Percentiles rank a stretch among this genome's conserved stretches.
Conservation (phyloP, 352 stramenopile genomes). For the Phytopythium mirpurense region DNA sequence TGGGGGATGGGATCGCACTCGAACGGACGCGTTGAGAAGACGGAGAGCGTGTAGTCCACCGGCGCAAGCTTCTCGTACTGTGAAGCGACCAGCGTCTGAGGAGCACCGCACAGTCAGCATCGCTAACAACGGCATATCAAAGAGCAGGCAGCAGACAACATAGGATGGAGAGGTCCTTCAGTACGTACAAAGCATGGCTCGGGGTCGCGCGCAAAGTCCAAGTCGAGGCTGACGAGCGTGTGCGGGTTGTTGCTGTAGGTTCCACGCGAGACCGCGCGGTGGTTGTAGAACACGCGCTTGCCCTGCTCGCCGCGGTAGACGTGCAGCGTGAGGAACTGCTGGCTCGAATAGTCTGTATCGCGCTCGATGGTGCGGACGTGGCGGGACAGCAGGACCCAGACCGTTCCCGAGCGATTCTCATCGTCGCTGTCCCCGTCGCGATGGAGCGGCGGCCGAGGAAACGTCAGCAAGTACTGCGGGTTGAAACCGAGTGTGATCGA, state of each 20-base stretch:
- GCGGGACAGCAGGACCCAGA: slow-evolving; percentile 92
- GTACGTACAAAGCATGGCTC: slow-evolving; percentile 53
- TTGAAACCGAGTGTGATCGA: slow-evolving; percentile 91
- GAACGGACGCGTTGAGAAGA: slow-evolving; percentile 84
- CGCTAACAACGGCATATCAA: slow-evolving; percentile 3
- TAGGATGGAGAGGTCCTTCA: too few relatives aligned
- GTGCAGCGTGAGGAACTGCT: slow-evolving; percentile 89
- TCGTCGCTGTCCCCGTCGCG: slow-evolving; percentile 5
- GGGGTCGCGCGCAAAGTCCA: slow-evolving; percentile 46
- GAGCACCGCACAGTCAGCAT: not conserved
- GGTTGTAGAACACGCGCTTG: slow-evolving; percentile 80
- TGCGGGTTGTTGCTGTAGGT: slow-evolving; percentile 93
- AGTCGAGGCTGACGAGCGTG: slow-evolving; percentile 83
- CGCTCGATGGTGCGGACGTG: slow-evolving; percentile 86
- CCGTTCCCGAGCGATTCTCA: slow-evolving; percentile 22
- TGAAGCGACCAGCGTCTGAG: slow-evolving; percentile 85
- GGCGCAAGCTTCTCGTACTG: slow-evolving; percentile 90
- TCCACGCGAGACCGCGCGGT: slow-evolving; percentile 68
- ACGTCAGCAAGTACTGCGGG: slow-evolving; percentile 89
- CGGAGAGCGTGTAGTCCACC: slow-evolving; percentile 84
- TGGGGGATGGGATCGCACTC: slow-evolving; percentile 47
- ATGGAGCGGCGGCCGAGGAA: slow-evolving; percentile 20
- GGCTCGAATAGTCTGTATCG: slow-evolving; percentile 37
- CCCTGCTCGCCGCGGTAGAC: slow-evolving; percentile 73
- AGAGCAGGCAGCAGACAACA: not conserved